Evolutionary conservation across 768 basidiomycete species (phyloP), one percentile per base, ranked within the genome.

Genomic region (Russula griseocarnosa): DNA sequence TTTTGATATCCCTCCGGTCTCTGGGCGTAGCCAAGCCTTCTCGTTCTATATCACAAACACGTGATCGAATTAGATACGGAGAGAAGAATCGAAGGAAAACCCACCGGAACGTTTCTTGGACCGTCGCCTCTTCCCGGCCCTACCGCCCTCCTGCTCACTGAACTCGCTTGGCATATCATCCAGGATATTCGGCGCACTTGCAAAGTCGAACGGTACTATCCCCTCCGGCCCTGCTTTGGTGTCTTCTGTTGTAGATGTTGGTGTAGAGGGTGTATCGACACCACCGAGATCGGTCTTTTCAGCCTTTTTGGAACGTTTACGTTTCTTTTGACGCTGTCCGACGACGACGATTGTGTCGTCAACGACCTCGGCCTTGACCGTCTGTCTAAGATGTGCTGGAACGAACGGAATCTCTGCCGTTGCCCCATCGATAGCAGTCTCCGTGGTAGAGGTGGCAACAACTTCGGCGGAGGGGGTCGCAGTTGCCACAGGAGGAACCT

Each of bases 351-450:
- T 86, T 1, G 83, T 77, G 70, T 90, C 90, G 51, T 86, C 83
- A 36, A 76, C 75, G 22, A 72, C 72, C 30, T 70, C 72, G 38
- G 70, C 46, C 30, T 69, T 63, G 44, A 70, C 73, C 22, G 70
- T 60, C 55, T 70, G 71, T 24, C 92, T 83, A 69, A 85, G 80
- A 0, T 82, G 74, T 1, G 84, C 80, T 53, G 92, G 92, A 10
- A 95, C 79, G 67, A 86, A 95, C 1, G 92, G 85, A 8, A 94
- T 82, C 73, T 92, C 91, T 40, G 84, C 80, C 58, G 85, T 81
- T 73, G 79, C 81, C 26, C 76, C 77, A 13, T 46, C 68, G 50
- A 56, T 57, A 26, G 30, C 24, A 47, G 50, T 66, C 14, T 38
- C 54, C 2, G 56, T 51, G 7, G 64, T 49, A 34, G 57, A 62